Evolutionary conservation across 2,329 filamentous ascomycete species (phyloP).

Genomic region (Aspergillus bombycis): DNA sequence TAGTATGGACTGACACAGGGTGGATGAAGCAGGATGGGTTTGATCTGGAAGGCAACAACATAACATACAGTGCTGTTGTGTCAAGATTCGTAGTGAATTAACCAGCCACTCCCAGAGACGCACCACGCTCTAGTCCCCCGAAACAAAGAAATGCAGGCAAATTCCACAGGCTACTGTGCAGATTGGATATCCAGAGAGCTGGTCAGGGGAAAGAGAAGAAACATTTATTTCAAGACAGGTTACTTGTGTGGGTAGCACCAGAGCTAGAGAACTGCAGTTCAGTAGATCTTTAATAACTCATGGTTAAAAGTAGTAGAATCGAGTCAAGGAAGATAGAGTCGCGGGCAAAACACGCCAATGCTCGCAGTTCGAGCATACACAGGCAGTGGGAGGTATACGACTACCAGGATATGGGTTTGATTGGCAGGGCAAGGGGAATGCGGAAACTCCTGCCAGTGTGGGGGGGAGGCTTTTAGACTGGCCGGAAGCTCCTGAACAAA

Average conservation of each 20-base stretch:
- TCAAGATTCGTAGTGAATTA: neutral
- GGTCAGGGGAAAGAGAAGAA: neutral
- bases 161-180: neutral
- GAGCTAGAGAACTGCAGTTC: slow-evolving; percentile 8
- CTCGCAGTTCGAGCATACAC: slow-evolving; percentile 10
- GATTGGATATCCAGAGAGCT: neutral
- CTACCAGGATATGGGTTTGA: slow-evolving; percentile 3
- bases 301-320: slow-evolving; percentile 4
- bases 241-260: neutral
- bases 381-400: slow-evolving; percentile 8
- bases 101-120: neutral
- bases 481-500: neutral
- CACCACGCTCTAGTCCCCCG: neutral
- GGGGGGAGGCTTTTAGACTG: slow-evolving; percentile 1
- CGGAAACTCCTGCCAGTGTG: slow-evolving; percentile 5
- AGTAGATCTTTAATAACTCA: slow-evolving; percentile 7
- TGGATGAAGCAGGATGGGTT: too few relatives aligned
- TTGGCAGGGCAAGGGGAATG: slow-evolving; percentile 9
- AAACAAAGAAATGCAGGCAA: neutral
- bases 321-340: neutral
- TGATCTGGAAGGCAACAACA: neutral
- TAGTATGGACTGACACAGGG: neutral
- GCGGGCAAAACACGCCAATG: neutral
- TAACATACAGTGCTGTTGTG: neutral
- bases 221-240: slow-evolving; percentile 13